These are phyloP conservation scores for slime mould (Dictyostelium discoideum) DNA, from an alignment of 78 protist genomes.

Conservation along the genomic window dicty_2.7 NC_007088.5:6746501-6747000, in stretches of 20 bases:
- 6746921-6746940: slow-evolving; percentile 53
- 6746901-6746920: slow-evolving; percentile 76
- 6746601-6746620: slow-evolving; percentile 31
- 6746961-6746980: slow-evolving; percentile 33
- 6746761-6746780: slow-evolving; percentile 55
- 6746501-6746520: slow-evolving; percentile 7
- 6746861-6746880: slow-evolving; percentile 18
- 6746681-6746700: not conserved
- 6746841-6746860: slow-evolving; percentile 30
- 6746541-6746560: slow-evolving; percentile 17
- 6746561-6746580: slow-evolving; percentile 31
- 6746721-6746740: not conserved
- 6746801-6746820: slow-evolving; percentile 80
- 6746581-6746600: slow-evolving; percentile 11
- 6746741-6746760: slow-evolving; percentile 2
- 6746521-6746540: not conserved
- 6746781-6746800: slow-evolving; percentile 5
- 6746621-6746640: slow-evolving; percentile 7
- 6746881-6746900: slow-evolving; percentile 27
- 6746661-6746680: not conserved
- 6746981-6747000: not conserved
- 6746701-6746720: not conserved
- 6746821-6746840: slow-evolving; percentile 79
- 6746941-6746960: slow-evolving; percentile 15
- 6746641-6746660: not conserved